Percentiles rank a stretch among this genome's conserved stretches.
Evolutionary conservation across 2,329 filamentous ascomycete species (phyloP).

Genomic region (Curvularia eragrostidis): DNA sequence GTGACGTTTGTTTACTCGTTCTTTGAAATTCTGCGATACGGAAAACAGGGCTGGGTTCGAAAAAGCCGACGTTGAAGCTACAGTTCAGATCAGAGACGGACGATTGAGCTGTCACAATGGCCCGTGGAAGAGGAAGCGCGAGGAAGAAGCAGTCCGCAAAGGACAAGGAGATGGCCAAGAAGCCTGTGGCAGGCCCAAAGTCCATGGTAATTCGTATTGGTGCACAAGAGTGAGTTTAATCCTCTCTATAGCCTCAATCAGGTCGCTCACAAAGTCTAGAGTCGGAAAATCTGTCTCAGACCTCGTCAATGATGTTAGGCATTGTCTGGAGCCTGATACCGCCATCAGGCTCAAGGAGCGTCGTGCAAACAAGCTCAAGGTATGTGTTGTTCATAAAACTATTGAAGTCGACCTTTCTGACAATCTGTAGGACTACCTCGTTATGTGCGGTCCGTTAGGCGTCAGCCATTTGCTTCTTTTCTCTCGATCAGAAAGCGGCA

Average conservation of each 20-base stretch:
- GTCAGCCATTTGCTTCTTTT: conserved; percentile 94
- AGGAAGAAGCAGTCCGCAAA: conserved; percentile 44
- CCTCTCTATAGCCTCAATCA: background rate
- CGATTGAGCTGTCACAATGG: conserved; percentile 33
- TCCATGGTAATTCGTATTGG: conserved; percentile 99
- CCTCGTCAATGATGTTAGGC: conserved; percentile 86
- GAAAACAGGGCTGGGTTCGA: background rate
- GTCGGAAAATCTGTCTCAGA: conserved; percentile 92
- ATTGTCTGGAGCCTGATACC: conserved; percentile 95
- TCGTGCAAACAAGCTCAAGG: conserved; percentile 19
- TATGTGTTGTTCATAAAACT: background rate
- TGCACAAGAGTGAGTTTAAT: conserved; percentile 68
- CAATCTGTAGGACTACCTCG: conserved; percentile 86
- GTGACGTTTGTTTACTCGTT: background rate
- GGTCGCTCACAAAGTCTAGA: background rate
- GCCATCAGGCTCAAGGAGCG: conserved; percentile 78
- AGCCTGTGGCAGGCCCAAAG: conserved; percentile 76
- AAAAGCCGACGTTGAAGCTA: conserved; percentile 1
- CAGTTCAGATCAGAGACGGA: conserved; percentile 7
- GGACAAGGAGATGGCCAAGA: conserved; percentile 55
- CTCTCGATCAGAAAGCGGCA: conserved; percentile 85
- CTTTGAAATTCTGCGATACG: background rate
- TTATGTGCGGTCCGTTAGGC: conserved; percentile 93
- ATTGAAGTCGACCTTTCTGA: conserved; percentile 75
- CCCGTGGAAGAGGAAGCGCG: conserved; percentile 36